Conservation (phyloP, 495 filamentous ascomycete genomes). For the Podospora bellae-mahoneyi region DNA sequence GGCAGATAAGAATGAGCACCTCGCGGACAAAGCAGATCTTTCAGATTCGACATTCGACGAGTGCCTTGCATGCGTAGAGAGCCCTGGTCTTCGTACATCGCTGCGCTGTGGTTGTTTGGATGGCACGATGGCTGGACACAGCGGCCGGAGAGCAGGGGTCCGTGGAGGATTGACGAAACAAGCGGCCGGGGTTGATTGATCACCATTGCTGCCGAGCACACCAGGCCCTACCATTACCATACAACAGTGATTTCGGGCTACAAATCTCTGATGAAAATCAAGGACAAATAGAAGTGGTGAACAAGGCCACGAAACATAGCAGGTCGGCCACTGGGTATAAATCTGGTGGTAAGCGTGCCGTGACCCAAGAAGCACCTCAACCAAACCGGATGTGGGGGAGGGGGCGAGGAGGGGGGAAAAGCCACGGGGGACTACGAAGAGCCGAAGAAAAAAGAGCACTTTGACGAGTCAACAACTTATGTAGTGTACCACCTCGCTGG, state of each 20-base stretch:
- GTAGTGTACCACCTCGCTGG: neutral
- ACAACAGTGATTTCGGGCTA: neutral
- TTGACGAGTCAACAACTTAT: slow-evolving; percentile 4
- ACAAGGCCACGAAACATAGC: slow-evolving; percentile 23
- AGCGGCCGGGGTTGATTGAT: slow-evolving; percentile 12
- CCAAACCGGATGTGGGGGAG: neutral
- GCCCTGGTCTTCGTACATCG: neutral
- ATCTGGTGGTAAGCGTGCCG: neutral
- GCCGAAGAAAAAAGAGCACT: neutral
- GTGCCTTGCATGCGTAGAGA: too few relatives aligned
- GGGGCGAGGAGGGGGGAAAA: neutral
- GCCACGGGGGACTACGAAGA: neutral
- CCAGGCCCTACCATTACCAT: slow-evolving; percentile 19
- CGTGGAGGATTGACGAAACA: slow-evolving; percentile 7
- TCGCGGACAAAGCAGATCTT: too few relatives aligned
- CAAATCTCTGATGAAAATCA: neutral
- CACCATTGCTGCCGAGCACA: neutral
- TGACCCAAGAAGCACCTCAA: neutral
- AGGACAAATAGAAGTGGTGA: slow-evolving; percentile 14
- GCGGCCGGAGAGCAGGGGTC: neutral
- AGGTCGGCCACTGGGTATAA: slow-evolving; percentile 2
- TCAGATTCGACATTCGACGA: too few relatives aligned
- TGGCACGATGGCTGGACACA: neutral
- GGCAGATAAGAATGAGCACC: too few relatives aligned
- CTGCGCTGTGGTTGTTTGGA: neutral